Evolutionary conservation across 305 asterid genomes (phyloP).

Genomic region (Plantago coronopus): DNA sequence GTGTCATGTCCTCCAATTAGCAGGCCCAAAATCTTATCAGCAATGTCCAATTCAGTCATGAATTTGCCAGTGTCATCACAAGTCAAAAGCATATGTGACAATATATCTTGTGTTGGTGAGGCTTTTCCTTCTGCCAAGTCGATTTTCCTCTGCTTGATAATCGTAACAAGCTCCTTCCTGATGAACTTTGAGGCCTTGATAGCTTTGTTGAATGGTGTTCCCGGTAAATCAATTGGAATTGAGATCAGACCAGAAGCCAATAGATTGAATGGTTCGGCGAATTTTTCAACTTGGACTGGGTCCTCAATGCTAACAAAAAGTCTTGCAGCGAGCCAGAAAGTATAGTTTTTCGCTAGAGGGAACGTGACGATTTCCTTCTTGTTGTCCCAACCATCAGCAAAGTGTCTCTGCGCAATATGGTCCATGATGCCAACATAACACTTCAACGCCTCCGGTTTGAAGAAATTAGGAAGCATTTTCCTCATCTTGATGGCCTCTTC

Average conservation of each 20-base stretch:
- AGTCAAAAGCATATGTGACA: slow-evolving; percentile 67
- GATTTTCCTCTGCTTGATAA: slow-evolving; percentile 50
- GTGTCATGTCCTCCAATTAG: slow-evolving; percentile 85
- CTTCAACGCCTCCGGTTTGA: slow-evolving; percentile 8
- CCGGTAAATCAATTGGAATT: slow-evolving; percentile 63
- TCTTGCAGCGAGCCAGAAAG: slow-evolving; percentile 67
- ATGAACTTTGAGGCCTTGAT: slow-evolving; percentile 54
- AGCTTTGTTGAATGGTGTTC: slow-evolving; percentile 59
- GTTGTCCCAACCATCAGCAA: slow-evolving; percentile 57
- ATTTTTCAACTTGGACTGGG: slow-evolving; percentile 42
- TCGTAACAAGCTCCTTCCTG: slow-evolving; percentile 41
- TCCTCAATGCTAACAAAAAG: slow-evolving; percentile 65
- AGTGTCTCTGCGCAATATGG: slow-evolving; percentile 49
- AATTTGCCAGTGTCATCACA: slow-evolving; percentile 58
- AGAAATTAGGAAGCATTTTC: slow-evolving; percentile 8
- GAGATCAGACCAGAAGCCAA: slow-evolving; percentile 60
- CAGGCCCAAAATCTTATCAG: slow-evolving; percentile 68
- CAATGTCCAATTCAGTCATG: slow-evolving; percentile 60
- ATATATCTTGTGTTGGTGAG: slow-evolving; percentile 47
- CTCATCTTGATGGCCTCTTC: slow-evolving; percentile 10
- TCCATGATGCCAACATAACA: slow-evolving; percentile 55
- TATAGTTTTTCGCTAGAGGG: slow-evolving; percentile 53
- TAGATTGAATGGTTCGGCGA: slow-evolving; percentile 51
- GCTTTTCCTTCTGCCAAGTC: slow-evolving; percentile 63
- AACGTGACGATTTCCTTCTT: slow-evolving; percentile 38